Evolutionary conservation across 345 rosid genomes (phyloP).

Genomic region (Gossypium bickii): DNA sequence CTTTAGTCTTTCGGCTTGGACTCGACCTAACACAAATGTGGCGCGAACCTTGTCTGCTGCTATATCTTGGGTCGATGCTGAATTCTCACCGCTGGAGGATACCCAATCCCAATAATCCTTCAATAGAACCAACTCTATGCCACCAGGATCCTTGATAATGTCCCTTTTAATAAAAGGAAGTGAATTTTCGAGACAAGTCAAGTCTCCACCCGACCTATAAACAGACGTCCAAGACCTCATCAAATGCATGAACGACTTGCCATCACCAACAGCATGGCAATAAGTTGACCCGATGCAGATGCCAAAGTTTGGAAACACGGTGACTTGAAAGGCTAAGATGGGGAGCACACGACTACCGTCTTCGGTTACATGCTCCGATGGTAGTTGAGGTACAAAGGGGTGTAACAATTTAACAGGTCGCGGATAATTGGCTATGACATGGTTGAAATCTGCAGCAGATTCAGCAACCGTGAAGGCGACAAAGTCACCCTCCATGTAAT

Average conservation of each 20-base stretch:
- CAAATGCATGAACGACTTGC: slow-evolving; percentile 25
- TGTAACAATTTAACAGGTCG: slow-evolving; percentile 24
- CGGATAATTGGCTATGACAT: slow-evolving; percentile 15
- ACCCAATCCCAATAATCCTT: slow-evolving; percentile 16
- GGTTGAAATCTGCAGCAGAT: slow-evolving; percentile 30
- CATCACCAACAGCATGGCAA: slow-evolving; percentile 31
- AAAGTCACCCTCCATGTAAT: slow-evolving; percentile 32
- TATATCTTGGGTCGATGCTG: neutral
- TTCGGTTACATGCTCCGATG: neutral
- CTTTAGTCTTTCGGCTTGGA: slow-evolving; percentile 24
- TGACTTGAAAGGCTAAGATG: slow-evolving; percentile 26
- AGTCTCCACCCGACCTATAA: slow-evolving; percentile 18
- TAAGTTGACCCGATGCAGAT: slow-evolving; percentile 28
- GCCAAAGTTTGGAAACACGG: slow-evolving; percentile 35
- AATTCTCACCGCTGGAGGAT: neutral
- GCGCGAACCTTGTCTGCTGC: slow-evolving; percentile 24
- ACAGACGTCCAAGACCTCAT: slow-evolving; percentile 37
- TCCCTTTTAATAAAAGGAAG: slow-evolving; percentile 20
- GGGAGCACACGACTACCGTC: slow-evolving; percentile 17
- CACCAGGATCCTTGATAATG: slow-evolving; percentile 21
- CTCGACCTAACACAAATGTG: slow-evolving; percentile 21
- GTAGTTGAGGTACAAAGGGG: slow-evolving; percentile 29
- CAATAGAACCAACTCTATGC: slow-evolving; percentile 16
- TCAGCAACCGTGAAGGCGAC: slow-evolving; percentile 29
- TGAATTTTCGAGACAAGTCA: neutral